Conservation (phyloP, 1,139 yeast genomes). For the Geotrichum europaeum region DNA sequence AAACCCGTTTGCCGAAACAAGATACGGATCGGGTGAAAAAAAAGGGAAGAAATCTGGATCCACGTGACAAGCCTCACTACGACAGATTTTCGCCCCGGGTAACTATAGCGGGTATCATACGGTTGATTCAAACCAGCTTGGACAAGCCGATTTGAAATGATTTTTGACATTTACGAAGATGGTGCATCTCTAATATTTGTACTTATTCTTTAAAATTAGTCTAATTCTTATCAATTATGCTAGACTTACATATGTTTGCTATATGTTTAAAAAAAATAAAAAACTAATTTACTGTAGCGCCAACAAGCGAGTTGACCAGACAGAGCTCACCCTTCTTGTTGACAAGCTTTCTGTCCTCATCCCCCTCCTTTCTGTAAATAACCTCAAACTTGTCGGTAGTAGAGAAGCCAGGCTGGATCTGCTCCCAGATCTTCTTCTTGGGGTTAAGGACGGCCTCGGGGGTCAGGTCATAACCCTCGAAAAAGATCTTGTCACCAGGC, state of each 20-base stretch:
- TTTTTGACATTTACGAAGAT: neutral
- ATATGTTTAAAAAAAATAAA: neutral
- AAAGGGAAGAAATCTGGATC: neutral
- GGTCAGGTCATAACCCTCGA: conserved; percentile 71
- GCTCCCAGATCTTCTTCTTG: conserved; percentile 97
- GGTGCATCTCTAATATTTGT: neutral
- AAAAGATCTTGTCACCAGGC: conserved; percentile 95
- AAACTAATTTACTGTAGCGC: conserved; percentile 53
- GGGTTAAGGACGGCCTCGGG: conserved; percentile 96
- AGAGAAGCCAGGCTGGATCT: conserved; percentile 83
- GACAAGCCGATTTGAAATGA: too few species aligned
- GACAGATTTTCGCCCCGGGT: neutral
- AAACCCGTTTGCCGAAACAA: too few species aligned
- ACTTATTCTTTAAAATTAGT: neutral
- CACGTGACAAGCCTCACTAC: neutral
- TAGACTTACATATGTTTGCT: neutral
- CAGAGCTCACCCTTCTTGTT: conserved; percentile 70
- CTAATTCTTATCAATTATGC: neutral
- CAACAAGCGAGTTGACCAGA: conserved; percentile 59
- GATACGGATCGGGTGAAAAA: too few species aligned
- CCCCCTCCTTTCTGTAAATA: conserved; percentile 75
- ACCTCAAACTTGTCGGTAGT: conserved; percentile 74
- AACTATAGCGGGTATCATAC: too few species aligned
- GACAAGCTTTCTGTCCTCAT: conserved; percentile 69
- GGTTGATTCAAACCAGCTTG: too few species aligned